Base-by-base conservation (phyloP, 2,329 filamentous ascomycete genomes). In the Penicillium sp. region DNA sequence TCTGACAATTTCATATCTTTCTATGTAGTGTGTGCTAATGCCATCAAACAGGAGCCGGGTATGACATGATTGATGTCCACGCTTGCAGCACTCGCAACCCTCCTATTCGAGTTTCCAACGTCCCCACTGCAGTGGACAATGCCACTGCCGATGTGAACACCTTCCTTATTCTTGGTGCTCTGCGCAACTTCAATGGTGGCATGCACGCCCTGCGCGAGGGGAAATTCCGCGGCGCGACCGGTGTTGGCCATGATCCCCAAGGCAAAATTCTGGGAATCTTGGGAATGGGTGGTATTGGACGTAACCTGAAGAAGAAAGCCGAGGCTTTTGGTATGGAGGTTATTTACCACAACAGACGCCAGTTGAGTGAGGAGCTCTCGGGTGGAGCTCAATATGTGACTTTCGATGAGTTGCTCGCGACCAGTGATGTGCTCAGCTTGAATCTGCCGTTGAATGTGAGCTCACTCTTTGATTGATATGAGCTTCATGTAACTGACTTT, bases 251-350 rank as follows among this genome's bases (percentile, higher is more conserved):
- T 68, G 90, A 94, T 67, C 90, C 90, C 1, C 81, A 89, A 71
- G 89, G 88, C 33, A 94, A 93, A 73, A 77, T 86, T 1, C 79
- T 95, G 5, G 90, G 90, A 0, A 91, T 95, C 56, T 72, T 95
- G 40, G 90, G 90, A 6, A 93, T 94, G 89, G 90, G 90, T 20
- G 89, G 90, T 2, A 94, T 95, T 57, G 90, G 91, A 0, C 79
- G 87, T 33, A 90, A 91, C 67, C 74, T 94, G 64, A 89, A 88
- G 69, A 83, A 79, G 69, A 92, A 92, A 73, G 88, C 87, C 3
- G 80, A 83, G 51, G 88, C 81, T 0, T 92, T 95, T 68, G 89
- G 87, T 11, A 92, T 94, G 88, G 81, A 74, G 42, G 80, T 89
- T 12, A 81, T 86, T 47, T 94, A 95, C 67, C 80, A 91, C 67